Evolutionary conservation across 768 basidiomycete species (phyloP), one percentile per base, ranked within the genome.

Genomic region (Trametes cinnabarina): DNA sequence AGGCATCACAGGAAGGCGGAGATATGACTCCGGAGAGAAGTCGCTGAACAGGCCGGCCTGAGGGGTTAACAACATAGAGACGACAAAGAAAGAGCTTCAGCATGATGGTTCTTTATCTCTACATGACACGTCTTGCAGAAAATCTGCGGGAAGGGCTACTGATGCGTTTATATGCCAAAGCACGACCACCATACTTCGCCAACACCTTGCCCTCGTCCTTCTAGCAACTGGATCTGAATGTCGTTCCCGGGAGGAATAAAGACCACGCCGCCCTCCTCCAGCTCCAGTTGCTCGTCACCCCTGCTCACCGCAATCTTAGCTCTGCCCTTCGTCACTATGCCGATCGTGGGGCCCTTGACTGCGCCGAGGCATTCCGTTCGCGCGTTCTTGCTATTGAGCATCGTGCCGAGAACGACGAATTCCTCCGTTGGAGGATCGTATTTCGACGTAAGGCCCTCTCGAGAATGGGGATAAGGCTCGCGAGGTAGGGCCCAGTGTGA

Each of bases 401-500:
- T 23, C 19, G 70, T 68, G 43, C 65, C 66, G 14, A 71, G 63
- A 14, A 71, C 70, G 50, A 57, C 51, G 50, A 69, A 71, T 53
- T 71, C 66, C 44, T 71, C 67, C 30, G 67, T 47, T 10, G 70
- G 68, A 41, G 70, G 70, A 25, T 46, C 60, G 53, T 67, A 71
- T 55, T 52, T 57, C 20, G 50, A 56, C 32, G 68, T 69, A 22
- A 51, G 52, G 8, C 61, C 57, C 10, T 25, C 51, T 32, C 37
- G 43, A 12, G 63, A 56, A 25, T 58, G 54, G 52, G 35, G 11
- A 60, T 68, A 66, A 39, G 55, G 28, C 47, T 57, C 42, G 1
- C 43, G 41, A 1, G 62, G 63, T 1, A 71, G 64, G 22, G 49
- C 22, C 66, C 67, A 68, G 62, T 65, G 61, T 35, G 65, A 55